phyloP scores from a whole-genome alignment of 345 rosid species.

The Erysimum cheiranthoides region DNA sequence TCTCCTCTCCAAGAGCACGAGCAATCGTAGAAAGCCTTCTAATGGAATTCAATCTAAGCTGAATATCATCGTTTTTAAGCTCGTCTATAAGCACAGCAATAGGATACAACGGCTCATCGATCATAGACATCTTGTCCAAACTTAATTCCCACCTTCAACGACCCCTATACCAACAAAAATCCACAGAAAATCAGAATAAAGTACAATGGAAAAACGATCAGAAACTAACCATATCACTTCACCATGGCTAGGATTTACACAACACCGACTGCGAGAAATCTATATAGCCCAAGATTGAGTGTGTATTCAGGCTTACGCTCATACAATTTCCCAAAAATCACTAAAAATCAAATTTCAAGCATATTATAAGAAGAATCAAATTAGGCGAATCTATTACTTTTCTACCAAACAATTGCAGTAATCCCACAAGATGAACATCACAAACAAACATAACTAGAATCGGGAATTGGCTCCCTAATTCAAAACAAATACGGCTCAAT shows the following conservation, averaged over 20 bases:
- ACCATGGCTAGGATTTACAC: background rate
- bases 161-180: background rate
- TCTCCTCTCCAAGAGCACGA: conserved; percentile 88
- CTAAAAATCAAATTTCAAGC: background rate
- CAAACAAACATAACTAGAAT: conserved; percentile 9
- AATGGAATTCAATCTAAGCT: conserved; percentile 81
- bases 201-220: background rate
- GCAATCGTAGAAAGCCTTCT: conserved; percentile 85
- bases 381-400: too few species aligned
- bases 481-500: background rate
- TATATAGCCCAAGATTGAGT: too few species aligned
- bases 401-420: too few species aligned
- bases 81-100: conserved; percentile 85
- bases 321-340: background rate
- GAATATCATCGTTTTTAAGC: conserved; percentile 86
- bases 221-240: background rate
- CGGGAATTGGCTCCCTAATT: background rate
- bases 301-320: background rate
- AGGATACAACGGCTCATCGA: conserved; percentile 81
- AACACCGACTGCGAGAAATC: too few species aligned
- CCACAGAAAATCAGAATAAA: background rate
- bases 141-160: background rate
- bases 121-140: conserved; percentile 58
- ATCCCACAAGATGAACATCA: background rate
- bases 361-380: too few species aligned